Evolutionary conservation across 2,329 filamentous ascomycete genomes (phyloP), one percentile per base, ranked within the genome.

Genomic region (Blumeriella jaapii): DNA sequence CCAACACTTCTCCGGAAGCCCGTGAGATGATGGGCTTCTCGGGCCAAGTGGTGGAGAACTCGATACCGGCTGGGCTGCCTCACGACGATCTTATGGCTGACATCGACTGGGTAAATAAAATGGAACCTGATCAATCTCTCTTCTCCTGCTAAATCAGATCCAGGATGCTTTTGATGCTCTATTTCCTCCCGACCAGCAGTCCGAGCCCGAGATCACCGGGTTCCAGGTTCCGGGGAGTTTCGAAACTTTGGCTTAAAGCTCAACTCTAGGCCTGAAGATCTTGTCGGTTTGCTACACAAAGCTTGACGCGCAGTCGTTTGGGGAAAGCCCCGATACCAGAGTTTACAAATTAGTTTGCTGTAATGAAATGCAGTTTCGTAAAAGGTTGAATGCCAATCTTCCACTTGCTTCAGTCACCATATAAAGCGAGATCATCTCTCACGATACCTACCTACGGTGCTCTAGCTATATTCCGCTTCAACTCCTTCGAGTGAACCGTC

Each of bases 81-180:
- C 26, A 31, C 15, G 41, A 43, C 41, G 56, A 57, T 42, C 47
- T 61, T 23, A 62, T 66, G 56, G 58, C 73, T 25, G 70, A 72
- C 37, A 71, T 81, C 44, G 74, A 82, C 46, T 81, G 75, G 76
- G 75, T 78, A 57, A 60, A 71, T 63, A 14, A 24, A 31, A 15
- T 13, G 13, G 14, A 5, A 7, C 20, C 9, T 5, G 10, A 5
- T 17, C 10, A n/a, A 13, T 18, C 26, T 19, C 12, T 34, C 31
- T 12, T 12, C 12, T 8, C n/a, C 7, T 19, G 17, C 12, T 19
- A 8, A 24, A 8, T 9, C 17, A 26, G 8, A 22, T n/a, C 9
- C 22, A 47, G 51, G 53, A 54, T 31, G 52, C 47, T 19, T 54
- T 55, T 27, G 53, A 56, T 47, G 48, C 45, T 2, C 27, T 56